These are phyloP conservation scores for Pseudogymnoascus verrucosus DNA, from an alignment of 2,329 filamentous ascomycete genomes.

Conservation along the genomic window DNA sequence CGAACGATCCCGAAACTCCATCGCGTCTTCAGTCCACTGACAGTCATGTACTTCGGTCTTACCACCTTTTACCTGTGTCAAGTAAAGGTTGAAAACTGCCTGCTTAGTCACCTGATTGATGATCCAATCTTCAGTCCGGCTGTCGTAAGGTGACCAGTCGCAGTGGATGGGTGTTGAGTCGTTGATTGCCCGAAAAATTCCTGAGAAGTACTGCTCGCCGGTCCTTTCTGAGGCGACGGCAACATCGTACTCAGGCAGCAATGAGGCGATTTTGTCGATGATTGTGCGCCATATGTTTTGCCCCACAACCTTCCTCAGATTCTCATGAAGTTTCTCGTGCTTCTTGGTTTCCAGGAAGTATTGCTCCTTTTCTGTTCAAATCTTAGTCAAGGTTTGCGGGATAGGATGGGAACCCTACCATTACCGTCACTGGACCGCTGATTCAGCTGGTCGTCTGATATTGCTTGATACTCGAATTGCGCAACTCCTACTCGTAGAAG, in stretches of 20 bases:
- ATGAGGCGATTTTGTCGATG: background rate
- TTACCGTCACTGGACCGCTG: slow-evolving; percentile 9
- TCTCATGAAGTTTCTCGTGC: slow-evolving; percentile 6
- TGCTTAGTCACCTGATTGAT: slow-evolving; percentile 10
- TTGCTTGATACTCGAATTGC: slow-evolving; percentile 13
- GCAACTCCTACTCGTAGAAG: slow-evolving; percentile 10
- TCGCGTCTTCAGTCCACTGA: slow-evolving; percentile 10
- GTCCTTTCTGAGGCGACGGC: slow-evolving; percentile 8
- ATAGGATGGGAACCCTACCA: too few relatives aligned
- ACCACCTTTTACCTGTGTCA: slow-evolving; percentile 7
- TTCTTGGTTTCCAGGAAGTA: slow-evolving; percentile 8
- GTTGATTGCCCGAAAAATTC: slow-evolving; percentile 12
- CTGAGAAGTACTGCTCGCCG: slow-evolving; percentile 10
- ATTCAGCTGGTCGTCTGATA: slow-evolving; percentile 9
- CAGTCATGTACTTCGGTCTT: slow-evolving; percentile 9
- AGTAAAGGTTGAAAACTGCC: slow-evolving; percentile 13
- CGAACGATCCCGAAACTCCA: slow-evolving; percentile 9
- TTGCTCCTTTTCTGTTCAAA: background rate
- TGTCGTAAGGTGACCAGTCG: slow-evolving; percentile 12
- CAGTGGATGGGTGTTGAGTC: slow-evolving; percentile 9
- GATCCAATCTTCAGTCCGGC: slow-evolving; percentile 12
- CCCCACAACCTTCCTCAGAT: background rate
- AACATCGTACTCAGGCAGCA: slow-evolving; percentile 12
- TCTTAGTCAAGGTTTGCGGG: background rate
- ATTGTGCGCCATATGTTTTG: slow-evolving; percentile 8